Percentiles rank a stretch among this genome's conserved stretches.
Evolutionary conservation across 495 filamentous ascomycete genomes (phyloP).

Genomic region (Tuber microsphaerosporum): DNA sequence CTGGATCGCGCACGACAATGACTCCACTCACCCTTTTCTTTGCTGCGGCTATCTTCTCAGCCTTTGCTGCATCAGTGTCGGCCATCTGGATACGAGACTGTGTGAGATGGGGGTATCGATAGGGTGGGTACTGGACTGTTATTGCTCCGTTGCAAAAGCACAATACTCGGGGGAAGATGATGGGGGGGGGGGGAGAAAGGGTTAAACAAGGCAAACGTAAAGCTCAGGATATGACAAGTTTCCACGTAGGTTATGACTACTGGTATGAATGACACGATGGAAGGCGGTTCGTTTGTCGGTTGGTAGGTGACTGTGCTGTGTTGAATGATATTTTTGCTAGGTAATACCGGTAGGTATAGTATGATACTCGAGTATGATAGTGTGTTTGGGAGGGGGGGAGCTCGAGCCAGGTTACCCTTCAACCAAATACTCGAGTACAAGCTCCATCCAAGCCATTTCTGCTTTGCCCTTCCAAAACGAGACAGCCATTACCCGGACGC

Average conservation of each 20-base stretch:
- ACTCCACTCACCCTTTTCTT: constrained; percentile 35
- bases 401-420: background rate
- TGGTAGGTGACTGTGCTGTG: background rate
- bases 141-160: background rate
- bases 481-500: background rate
- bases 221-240: background rate
- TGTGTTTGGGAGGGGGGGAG: background rate
- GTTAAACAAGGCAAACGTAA: background rate
- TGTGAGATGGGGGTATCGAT: background rate
- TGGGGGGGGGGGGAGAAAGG: background rate
- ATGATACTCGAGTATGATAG: too few relatives aligned
- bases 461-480: background rate
- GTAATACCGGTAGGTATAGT: too few relatives aligned
- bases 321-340: background rate
- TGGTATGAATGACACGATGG: background rate
- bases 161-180: background rate
- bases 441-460: background rate
- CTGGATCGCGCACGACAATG: background rate
- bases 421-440: background rate
- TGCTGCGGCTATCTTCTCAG: constrained; percentile 39
- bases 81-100: constrained; percentile 3
- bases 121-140: background rate
- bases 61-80: constrained; percentile 33
- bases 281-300: background rate
- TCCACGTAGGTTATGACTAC: background rate